Conservation (phyloP, 176 grass and related monocot genomes). For the Phyllostachys edulis region DNA sequence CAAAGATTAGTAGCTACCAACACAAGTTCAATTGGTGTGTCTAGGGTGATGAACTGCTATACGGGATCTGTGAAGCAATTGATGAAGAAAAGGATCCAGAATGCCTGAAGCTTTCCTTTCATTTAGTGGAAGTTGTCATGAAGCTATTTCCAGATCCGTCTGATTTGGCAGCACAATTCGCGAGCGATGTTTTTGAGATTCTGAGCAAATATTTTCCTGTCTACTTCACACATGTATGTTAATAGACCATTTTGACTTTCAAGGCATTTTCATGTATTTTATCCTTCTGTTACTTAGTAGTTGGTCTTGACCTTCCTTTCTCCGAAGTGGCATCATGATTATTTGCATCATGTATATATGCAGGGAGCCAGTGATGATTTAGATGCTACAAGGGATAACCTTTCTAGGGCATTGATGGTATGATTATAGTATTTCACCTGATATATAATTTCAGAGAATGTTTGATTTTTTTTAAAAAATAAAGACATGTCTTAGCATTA, state of each 20-base stretch:
- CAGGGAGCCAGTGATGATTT: conserved; percentile 61
- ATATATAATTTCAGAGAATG: background rate
- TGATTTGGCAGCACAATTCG: conserved; percentile 54
- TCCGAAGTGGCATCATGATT: background rate
- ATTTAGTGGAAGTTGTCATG: conserved; percentile 62
- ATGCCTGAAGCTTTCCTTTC: conserved; percentile 83
- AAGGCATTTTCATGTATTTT: conserved; percentile 14
- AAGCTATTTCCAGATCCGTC: conserved; percentile 60
- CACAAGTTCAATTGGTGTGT: conserved; percentile 30
- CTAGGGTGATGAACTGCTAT: conserved; percentile 70
- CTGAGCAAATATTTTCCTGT: conserved; percentile 95
- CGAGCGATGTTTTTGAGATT: conserved; percentile 71
- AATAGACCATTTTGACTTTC: conserved; percentile 9
- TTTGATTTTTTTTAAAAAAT: background rate
- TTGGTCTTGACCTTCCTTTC: conserved; percentile 33
- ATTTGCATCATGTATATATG: conserved; percentile 10
- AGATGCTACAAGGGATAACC: conserved; percentile 61
- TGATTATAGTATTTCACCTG: conserved; percentile 31
- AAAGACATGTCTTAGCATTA: background rate
- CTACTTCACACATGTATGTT: conserved; percentile 93
- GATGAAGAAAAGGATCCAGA: conserved; percentile 88
- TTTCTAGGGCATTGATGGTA: conserved; percentile 91
- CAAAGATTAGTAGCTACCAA: conserved; percentile 26
- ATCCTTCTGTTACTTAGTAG: conserved; percentile 17
- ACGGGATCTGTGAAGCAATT: conserved; percentile 70